Base-by-base conservation (phyloP, 208 protist species). In the Wallacemonas sp. region DNA sequence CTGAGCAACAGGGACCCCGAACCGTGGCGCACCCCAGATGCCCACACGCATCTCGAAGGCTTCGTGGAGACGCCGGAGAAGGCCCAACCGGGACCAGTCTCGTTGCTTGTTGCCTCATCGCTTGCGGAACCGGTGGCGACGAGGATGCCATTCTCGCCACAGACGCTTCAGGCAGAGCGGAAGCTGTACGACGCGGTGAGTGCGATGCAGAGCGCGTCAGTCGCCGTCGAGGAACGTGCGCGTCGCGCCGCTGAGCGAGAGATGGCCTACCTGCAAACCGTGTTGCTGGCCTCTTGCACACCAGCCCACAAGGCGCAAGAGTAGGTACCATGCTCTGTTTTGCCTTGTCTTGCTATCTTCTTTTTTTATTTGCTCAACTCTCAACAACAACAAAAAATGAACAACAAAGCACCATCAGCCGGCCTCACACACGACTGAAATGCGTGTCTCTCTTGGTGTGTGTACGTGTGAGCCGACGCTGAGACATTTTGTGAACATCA, bases 141-240 rank as follows among this genome's bases (percentile, higher is more conserved):
- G 36, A 41, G 9, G 14, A 17, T 41, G 36, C 36, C 36, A 5
- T 58, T 58, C 52, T 43, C 52, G 14, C 52, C 52, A 11, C 32
- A 58, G 29, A 58, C 52, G 56, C 56, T 48, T 32, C 56, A 44
- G 19, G 33, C 26, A 33, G 62, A 68, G 33, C 26, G 62, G 33
- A 27, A 58, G 23, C 62, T 68, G 0, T 57, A 49, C 23, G 43
- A 55, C n/a, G 62, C 62, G n/a, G 41, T 58, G 12, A 44, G 62
- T 11, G 39, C 30, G 24, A 21, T 68, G 48, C 62, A 68, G 47
- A 21, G 19, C 11, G 62, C 62, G 2, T 24, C 62, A 2, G 23
- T 8, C 4, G 47, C 47, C 5, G 62, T 57, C 2, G 39, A 68
- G 33, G 47, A 9, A 19, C 27, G 33, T 5, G 24, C 27, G 12